These are phyloP conservation scores for Tubosaeta sp. DNA, from an alignment of 768 basidiomycete species.

Conservation along the genomic window DNA sequence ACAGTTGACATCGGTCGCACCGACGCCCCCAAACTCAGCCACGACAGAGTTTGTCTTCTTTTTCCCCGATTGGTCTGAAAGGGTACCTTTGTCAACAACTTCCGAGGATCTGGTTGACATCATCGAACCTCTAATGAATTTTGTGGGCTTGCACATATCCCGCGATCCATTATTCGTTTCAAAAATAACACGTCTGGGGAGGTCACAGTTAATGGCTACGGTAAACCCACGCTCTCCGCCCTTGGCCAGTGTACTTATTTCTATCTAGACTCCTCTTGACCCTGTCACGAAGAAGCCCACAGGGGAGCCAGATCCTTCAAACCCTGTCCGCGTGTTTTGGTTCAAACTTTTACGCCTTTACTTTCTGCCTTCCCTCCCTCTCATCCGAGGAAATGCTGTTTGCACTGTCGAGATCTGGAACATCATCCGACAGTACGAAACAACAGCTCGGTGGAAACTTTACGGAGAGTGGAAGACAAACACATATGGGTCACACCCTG, in stretches of 20 bases:
- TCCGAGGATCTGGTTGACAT: slow-evolving; percentile 71
- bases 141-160: slow-evolving; percentile 76
- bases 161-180: slow-evolving; percentile 75
- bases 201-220: slow-evolving; percentile 53
- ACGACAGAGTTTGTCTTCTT: slow-evolving; percentile 84
- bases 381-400: slow-evolving; percentile 81
- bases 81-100: slow-evolving; percentile 58
- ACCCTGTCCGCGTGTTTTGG: slow-evolving; percentile 80
- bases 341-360: slow-evolving; percentile 72
- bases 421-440: slow-evolving; percentile 75
- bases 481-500: slow-evolving; percentile 70
- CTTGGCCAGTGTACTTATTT: slow-evolving; percentile 5
- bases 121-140: slow-evolving; percentile 73
- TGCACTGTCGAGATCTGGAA: slow-evolving; percentile 93
- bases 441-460: slow-evolving; percentile 77
- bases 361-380: slow-evolving; percentile 81
- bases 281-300: slow-evolving; percentile 56
- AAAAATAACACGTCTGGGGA: slow-evolving; percentile 77
- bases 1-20: slow-evolving; percentile 70
- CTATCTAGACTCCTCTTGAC: slow-evolving; percentile 44
- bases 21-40: slow-evolving; percentile 74
- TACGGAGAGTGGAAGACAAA: slow-evolving; percentile 93
- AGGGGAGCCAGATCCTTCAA: slow-evolving; percentile 49
- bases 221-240: slow-evolving; percentile 31
- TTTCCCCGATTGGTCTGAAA: slow-evolving; percentile 78